A percentile compares a stretch with the other conserved stretches of the same genome.
phyloP scores from a whole-genome alignment of 768 basidiomycete species.

The Multifurca ochricompacta region DNA sequence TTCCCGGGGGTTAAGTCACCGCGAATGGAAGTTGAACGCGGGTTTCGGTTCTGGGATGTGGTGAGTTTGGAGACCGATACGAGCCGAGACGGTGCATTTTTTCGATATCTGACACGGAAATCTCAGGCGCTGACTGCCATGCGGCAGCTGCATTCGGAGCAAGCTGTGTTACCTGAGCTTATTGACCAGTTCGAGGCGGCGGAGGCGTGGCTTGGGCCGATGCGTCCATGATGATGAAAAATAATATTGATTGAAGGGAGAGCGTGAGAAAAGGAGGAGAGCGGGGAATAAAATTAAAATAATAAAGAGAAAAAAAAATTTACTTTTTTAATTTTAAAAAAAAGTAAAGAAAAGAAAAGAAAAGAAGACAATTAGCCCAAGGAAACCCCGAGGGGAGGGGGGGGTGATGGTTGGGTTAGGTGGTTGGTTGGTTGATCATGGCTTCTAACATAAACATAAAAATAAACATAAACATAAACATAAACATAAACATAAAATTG shows the following conservation, averaged over 20 bases:
- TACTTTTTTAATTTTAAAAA: neutral
- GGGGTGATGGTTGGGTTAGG: neutral
- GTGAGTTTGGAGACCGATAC: slow-evolving; percentile 43
- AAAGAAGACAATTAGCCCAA: neutral
- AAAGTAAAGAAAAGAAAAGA: neutral
- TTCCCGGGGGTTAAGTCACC: slow-evolving; percentile 89
- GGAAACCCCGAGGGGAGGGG: slow-evolving; percentile 9
- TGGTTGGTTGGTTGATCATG: slow-evolving; percentile 10
- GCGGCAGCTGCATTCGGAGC: slow-evolving; percentile 79
- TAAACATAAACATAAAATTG: too few species aligned
- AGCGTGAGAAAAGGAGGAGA: slow-evolving; percentile 4
- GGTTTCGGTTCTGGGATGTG: slow-evolving; percentile 98
- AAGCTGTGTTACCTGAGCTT: slow-evolving; percentile 74
- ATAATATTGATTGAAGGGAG: slow-evolving; percentile 3
- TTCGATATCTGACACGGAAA: slow-evolving; percentile 14
- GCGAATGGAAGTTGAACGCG: slow-evolving; percentile 84
- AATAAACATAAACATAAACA: too few species aligned
- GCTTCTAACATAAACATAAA: neutral
- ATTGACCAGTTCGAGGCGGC: slow-evolving; percentile 96
- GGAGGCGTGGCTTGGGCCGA: slow-evolving; percentile 88
- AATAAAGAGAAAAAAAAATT: neutral
- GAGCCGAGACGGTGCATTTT: slow-evolving; percentile 7
- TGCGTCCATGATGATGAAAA: slow-evolving; percentile 57
- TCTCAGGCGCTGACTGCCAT: slow-evolving; percentile 77
- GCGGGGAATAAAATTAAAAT: too few species aligned